A percentile compares a stretch with the other conserved stretches of the same genome.
Evolutionary conservation across 352 stramenopile genomes (phyloP).

Genomic region (Thraustochytrium striatum): DNA sequence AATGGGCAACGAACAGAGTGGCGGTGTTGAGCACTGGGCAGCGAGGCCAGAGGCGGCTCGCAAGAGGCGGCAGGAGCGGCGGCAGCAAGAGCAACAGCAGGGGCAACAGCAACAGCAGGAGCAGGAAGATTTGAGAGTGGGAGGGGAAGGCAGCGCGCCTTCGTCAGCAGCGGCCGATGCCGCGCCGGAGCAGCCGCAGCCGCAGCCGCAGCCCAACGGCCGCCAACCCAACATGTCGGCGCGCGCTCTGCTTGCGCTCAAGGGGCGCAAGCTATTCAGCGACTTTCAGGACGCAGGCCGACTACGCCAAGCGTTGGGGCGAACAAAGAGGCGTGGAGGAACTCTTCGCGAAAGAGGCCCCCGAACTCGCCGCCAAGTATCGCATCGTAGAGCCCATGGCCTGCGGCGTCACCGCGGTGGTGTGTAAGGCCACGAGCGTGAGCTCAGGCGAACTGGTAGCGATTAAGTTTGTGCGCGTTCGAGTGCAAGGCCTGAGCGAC

Average conservation of each 20-base stretch:
- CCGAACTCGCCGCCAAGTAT: background rate
- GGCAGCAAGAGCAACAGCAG: background rate
- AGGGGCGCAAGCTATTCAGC: constrained; percentile 42
- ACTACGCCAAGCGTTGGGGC: constrained; percentile 27
- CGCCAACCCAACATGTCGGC: background rate
- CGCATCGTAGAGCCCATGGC: constrained; percentile 1
- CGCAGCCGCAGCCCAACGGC: background rate
- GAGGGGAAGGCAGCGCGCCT: background rate
- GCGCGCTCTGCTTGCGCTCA: background rate
- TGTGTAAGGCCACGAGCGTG: background rate
- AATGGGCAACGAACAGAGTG: background rate
- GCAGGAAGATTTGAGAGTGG: background rate
- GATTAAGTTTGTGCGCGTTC: constrained; percentile 33
- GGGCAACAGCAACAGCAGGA: background rate
- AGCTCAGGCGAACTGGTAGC: constrained; percentile 13
- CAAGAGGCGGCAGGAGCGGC: background rate
- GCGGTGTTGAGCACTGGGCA: background rate
- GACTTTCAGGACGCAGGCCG: constrained; percentile 31
- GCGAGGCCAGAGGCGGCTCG: background rate
- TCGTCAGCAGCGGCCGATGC: background rate
- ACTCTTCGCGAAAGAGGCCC: constrained; percentile 23
- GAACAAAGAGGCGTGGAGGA: constrained; percentile 7
- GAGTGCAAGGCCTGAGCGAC: constrained; percentile 38
- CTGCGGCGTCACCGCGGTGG: constrained; percentile 18
- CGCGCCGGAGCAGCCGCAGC: background rate